Evolutionary conservation across 1,284 basidiomycete genomes (phyloP).

Genomic region (Fomitopsis pinicola): DNA sequence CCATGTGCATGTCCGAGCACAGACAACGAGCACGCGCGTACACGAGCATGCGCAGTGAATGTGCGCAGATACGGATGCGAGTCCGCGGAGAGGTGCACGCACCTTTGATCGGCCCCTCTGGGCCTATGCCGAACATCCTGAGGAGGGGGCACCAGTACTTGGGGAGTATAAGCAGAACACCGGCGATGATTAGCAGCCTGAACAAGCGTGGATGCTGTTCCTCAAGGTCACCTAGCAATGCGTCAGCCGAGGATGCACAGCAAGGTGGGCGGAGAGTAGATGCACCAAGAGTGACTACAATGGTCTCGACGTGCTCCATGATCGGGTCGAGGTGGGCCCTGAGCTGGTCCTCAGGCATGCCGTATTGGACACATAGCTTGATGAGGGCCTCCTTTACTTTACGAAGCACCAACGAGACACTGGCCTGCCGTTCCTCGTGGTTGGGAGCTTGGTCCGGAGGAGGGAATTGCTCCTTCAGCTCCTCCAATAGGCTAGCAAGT

Average conservation of each 20-base stretch:
- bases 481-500: too few species aligned
- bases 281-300: neutral
- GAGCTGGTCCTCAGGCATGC: neutral
- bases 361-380: neutral
- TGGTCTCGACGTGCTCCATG: neutral
- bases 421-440: neutral
- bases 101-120: constrained; percentile 24
- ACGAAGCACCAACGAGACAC: neutral
- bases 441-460: neutral
- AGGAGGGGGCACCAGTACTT: constrained; percentile 20
- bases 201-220: constrained; percentile 24
- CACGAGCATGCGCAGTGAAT: too few species aligned
- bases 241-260: neutral
- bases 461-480: neutral
- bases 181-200: constrained; percentile 13
- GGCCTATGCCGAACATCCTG: constrained; percentile 21
- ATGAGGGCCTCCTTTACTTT: neutral
- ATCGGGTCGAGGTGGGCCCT: neutral
- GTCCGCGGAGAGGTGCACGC: neutral
- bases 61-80: neutral
- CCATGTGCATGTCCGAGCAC: too few species aligned
- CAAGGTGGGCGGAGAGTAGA: neutral
- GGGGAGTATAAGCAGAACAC: constrained; percentile 11
- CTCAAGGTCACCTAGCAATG: constrained; percentile 20
- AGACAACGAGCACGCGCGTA: too few species aligned